Conservation (phyloP, 352 stramenopile species). For the Thalassiosira ordinaria region DNA sequence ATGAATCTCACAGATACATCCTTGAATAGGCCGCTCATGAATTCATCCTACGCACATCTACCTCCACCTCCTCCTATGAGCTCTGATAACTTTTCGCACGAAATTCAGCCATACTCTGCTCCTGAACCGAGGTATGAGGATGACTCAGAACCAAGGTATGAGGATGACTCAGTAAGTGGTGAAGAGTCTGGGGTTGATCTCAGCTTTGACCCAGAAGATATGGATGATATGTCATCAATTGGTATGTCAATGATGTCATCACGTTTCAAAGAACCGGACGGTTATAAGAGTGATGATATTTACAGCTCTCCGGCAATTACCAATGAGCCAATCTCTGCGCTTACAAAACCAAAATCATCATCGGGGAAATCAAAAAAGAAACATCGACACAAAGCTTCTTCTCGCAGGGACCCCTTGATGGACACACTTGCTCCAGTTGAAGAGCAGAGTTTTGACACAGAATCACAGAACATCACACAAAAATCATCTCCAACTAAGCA, state of each 20-base stretch:
- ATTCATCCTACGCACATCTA: constrained; percentile 12
- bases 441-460: constrained; percentile 15
- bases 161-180: no score
- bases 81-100: neutral
- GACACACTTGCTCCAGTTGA: constrained; percentile 11
- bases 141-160: neutral
- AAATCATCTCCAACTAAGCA: constrained; percentile 8
- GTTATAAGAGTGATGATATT: constrained; percentile 36
- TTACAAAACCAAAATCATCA: constrained; percentile 7
- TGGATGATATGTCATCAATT: constrained; percentile 44
- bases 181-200: constrained; percentile 32
- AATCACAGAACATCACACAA: constrained; percentile 9
- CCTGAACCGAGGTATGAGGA: constrained; percentile 15
- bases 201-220: constrained; percentile 26
- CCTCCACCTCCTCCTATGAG: neutral
- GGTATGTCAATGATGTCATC: constrained; percentile 31
- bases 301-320: constrained; percentile 5
- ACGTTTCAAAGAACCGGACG: constrained; percentile 25
- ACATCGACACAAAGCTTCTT: neutral
- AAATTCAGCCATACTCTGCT: neutral
- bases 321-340: neutral
- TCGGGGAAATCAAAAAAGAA: constrained; percentile 28
- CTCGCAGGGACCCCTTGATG: neutral
- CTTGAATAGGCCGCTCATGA: neutral
- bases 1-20: constrained; percentile 1